Evolutionary conservation across 257 asterid species (phyloP), one percentile per base, ranked within the genome.

Genomic region (Penstemon davidsonii): DNA sequence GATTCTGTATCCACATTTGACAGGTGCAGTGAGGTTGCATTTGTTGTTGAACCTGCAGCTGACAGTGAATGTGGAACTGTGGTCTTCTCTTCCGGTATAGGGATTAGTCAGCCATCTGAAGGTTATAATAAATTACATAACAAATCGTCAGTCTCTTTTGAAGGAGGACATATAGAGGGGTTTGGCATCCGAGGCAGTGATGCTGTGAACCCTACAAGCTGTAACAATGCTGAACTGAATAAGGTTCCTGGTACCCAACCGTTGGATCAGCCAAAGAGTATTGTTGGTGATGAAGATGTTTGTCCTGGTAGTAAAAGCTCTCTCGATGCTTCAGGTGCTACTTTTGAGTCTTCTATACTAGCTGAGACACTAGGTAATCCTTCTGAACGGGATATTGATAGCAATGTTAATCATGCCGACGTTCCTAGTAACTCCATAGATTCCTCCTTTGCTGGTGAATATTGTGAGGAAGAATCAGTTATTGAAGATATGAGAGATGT

Each of bases 31-130:
- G 79, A 79, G 60, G 80, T 71, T 75, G 58, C 60, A 42, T 59
- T 60, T 62, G 70, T 59, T 67, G 75, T 62, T 70, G 82, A 83
- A 72, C 85, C 71, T 70, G 62, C 68, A 54, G 77, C 67, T 58
- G 63, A 70, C 62, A 59, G 70, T 78, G 66, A 68, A 39, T 66
- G 49, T 70, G 68, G 64, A 47, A 6, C 57, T 55, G 77, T 56
- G 38, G 78, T 51, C 3, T n/a, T 62, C 56, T 76, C 82, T 49
- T 70, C 75, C 4, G 71, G 45, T 64, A 62, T 64, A 43, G 81
- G 80, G 75, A 77, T 50, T 50, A 73, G 73, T 62, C 76, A 64
- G 62, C 78, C 40, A 60, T 57, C 77, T 60, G 80, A 70, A 64
- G 75, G 74, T 68, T 49, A 63, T 77, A 67, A 38, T 71, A 62